Evolutionary conservation across 768 basidiomycete genomes (phyloP), one percentile per base, ranked within the genome.

Genomic region (Lactarius tabidus): DNA sequence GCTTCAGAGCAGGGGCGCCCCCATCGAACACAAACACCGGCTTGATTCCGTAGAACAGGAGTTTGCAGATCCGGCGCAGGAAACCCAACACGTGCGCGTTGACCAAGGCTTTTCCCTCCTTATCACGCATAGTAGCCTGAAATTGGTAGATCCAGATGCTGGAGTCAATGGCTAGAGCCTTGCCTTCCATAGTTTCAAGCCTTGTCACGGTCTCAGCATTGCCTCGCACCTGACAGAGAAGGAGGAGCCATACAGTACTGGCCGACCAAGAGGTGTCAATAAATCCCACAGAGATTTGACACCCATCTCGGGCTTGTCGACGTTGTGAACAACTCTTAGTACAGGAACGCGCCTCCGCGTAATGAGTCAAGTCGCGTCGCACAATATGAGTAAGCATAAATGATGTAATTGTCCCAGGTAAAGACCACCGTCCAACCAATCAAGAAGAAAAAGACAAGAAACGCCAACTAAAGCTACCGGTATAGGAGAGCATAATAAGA

Each of bases 91-190:
- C 87, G 77, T 98, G 97, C 1, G 96, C 95, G 72, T 98, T 98
- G 59, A 90, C 85, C 52, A 99, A 78, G 15, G 84, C 91, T 28
- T 88, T 86, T 31, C 97, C 97, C 64, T 98, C 94, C 72, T 94
- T 98, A 76, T 96, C 95, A 28, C 97, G 86, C 95, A 98, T 98
- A 10, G 97, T 98, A 26, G 96, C 95, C 78, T 98, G 96, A 72
- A 99, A 99, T 75, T 99, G 97, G 76, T 99, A 99, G 60, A 99
- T 87, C 97, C 97, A 99, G 68, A 99, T 98, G 70, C 94, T 97
- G 4, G 95, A 98, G 77, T 99, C 97, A 62, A 99, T 98, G 3
- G 97, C 97, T 78, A 99, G 85, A 12, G 86, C 79, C 74, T 95
- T 96, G n/a, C 94, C 95, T 72, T 95, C 95, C 73, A 95, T 84